Conservation (phyloP, 495 filamentous ascomycete species). For the Paragyromitra xinjiangensis region DNA sequence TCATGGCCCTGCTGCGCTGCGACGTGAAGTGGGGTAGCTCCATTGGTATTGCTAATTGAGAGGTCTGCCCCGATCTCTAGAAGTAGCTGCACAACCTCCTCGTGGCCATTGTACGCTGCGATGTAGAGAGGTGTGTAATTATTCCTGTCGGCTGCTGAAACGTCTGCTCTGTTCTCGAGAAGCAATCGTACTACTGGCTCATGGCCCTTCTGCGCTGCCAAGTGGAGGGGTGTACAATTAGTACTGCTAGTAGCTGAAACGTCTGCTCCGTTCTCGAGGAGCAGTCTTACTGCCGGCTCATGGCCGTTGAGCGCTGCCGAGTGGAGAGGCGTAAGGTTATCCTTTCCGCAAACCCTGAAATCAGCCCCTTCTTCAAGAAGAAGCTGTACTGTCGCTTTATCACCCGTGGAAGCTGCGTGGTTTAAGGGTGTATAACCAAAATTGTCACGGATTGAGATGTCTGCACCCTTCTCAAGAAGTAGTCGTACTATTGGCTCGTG, state of each 20-base stretch:
- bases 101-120: conserved; percentile 67
- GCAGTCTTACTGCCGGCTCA: conserved; percentile 56
- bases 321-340: conserved; percentile 1
- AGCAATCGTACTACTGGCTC: neutral
- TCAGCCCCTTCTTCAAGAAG: neutral
- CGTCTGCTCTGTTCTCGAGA: conserved; percentile 53
- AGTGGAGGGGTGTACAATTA: conserved; percentile 63
- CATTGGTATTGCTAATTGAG: too few relatives aligned
- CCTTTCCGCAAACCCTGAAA: neutral
- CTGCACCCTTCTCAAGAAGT: neutral
- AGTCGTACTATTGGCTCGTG: conserved; percentile 62
- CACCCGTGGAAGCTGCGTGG: too few relatives aligned
- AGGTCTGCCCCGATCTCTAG: neutral
- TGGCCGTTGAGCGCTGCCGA: neutral
- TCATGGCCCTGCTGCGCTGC: too few relatives aligned
- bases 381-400: conserved; percentile 59
- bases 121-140: conserved; percentile 65
- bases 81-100: conserved; percentile 60
- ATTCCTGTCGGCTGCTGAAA: conserved; percentile 59
- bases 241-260: conserved; percentile 59
- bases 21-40: too few relatives aligned
- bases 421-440: too few relatives aligned
- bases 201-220: too few relatives aligned
- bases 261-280: conserved; percentile 49
- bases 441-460: too few relatives aligned